These are phyloP conservation scores for Miscanthus lutarioriparius DNA, from an alignment of 176 grass and related monocot species.

Conservation along the genomic window DNA sequence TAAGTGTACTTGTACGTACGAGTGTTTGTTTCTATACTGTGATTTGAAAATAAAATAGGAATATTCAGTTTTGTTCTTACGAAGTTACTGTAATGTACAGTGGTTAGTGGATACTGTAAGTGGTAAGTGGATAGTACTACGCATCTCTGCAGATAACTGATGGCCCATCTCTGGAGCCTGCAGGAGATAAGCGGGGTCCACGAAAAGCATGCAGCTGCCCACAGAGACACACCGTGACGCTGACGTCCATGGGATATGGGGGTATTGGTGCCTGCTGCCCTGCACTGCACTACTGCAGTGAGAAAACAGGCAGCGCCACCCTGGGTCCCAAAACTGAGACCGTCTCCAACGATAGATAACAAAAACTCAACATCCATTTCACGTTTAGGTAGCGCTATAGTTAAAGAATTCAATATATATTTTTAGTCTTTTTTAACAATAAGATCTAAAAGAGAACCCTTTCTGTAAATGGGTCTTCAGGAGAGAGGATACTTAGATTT, in stretches of 20 bases:
- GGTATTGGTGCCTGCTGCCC: background rate
- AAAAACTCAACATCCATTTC: no score
- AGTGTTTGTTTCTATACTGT: background rate
- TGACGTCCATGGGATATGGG: background rate
- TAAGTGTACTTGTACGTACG: background rate
- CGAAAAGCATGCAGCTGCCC: background rate
- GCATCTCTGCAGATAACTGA: background rate
- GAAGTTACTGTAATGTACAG: background rate
- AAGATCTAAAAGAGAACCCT: no score
- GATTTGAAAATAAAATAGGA: background rate
- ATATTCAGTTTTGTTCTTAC: background rate
- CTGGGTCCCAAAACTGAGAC: constrained; percentile 3
- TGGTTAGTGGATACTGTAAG: background rate
- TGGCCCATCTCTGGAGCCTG: background rate
- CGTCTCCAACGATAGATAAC: background rate
- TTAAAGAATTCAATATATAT: no score
- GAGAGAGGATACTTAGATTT: no score
- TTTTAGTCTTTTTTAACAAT: no score
- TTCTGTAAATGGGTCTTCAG: no score
- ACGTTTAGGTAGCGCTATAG: no score
- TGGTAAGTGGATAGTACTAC: background rate
- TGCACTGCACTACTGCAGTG: background rate
- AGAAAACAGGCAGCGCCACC: constrained; percentile 21
- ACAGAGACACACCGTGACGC: background rate
- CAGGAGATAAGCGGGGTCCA: background rate